Base-by-base conservation (phyloP, 23 red algal species). In the Gracilaria domingensis region DNA sequence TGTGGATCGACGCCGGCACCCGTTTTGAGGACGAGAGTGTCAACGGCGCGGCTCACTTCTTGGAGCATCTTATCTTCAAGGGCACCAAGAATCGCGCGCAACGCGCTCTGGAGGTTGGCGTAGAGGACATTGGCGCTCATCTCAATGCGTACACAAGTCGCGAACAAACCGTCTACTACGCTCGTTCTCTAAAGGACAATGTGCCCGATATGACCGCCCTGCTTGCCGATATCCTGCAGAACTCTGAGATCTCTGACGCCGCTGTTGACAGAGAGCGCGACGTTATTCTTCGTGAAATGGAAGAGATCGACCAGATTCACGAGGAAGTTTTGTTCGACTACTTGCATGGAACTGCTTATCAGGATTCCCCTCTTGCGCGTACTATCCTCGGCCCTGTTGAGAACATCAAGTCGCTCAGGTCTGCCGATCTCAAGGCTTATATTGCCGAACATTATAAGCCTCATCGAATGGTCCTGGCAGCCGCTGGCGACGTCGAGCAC, bases 21-120 rank as follows among this genome's bases (percentile, higher is more conserved):
- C 91, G 97, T 21, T 99, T 99, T 83, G 97, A 99, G 62, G 74
- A 65, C 33, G 88, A 89, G 28, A 80, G 82, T 4, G 66, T 84
- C 34, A 99, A 99, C 64, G 97, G 97, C n/a, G 97, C 93, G 20
- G 97, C 97, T 12, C 97, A 99, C 80, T 99, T 99, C 59, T 77
- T 99, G 44, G 97, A 99, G 95, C 97, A 99, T 79, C 85, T 99
- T 24, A 96, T 99, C 28, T 99, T 99, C 75, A 99, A 99, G 84
- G 97, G 97, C 61, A 96, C 97, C 44, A 86, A 66, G n/a, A 88
- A 81, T 61, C 86, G 86, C 30, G 90, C 88, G 0, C 97, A 99
- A 82, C 94, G 91, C 75, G 33, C 86, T 32, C 64, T 99, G 28
- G 97, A 99, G 89, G 66, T 93, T 49, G 88, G 93, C 29, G 97